These are phyloP conservation scores for Capronia coronata DNA, from an alignment of 2,329 filamentous ascomycete species.

Conservation along the genomic window DNA sequence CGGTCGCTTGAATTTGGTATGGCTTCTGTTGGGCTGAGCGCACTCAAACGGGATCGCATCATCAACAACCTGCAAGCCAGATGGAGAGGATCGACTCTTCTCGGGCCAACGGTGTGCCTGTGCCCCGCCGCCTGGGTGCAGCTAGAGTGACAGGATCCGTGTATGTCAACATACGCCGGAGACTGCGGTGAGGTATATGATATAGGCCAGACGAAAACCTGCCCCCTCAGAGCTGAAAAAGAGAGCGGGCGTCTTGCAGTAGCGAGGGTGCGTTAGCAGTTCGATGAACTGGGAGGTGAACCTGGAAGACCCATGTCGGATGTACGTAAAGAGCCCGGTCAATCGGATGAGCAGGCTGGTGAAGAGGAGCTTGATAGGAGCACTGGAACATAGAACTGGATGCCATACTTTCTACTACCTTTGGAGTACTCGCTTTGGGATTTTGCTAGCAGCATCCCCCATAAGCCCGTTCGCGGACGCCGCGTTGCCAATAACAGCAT, in stretches of 20 bases:
- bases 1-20: slow-evolving; percentile 7
- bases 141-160: not conserved
- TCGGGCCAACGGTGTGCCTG: not conserved
- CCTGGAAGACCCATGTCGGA: slow-evolving; percentile 12
- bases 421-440: not conserved
- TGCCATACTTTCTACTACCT: slow-evolving; percentile 5
- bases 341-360: slow-evolving; percentile 15
- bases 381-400: slow-evolving; percentile 3
- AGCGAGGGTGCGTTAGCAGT: slow-evolving; percentile 11
- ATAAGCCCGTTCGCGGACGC: not conserved
- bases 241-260: not conserved
- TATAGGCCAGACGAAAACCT: slow-evolving; percentile 3
- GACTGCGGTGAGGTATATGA: slow-evolving; percentile 1
- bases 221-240: slow-evolving; percentile 15
- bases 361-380: not conserved
- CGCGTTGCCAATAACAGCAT: not conserved
- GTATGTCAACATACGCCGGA: slow-evolving; percentile 5
- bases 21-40: slow-evolving; percentile 7
- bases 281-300: slow-evolving; percentile 20
- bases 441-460: not conserved
- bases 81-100: slow-evolving; percentile 1
- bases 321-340: slow-evolving; percentile 24
- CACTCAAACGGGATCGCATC: slow-evolving; percentile 2
- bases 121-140: slow-evolving; percentile 4
- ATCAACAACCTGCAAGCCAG: not conserved